Base-by-base conservation (phyloP, 345 rosid species). In the Sapria himalayana region DNA sequence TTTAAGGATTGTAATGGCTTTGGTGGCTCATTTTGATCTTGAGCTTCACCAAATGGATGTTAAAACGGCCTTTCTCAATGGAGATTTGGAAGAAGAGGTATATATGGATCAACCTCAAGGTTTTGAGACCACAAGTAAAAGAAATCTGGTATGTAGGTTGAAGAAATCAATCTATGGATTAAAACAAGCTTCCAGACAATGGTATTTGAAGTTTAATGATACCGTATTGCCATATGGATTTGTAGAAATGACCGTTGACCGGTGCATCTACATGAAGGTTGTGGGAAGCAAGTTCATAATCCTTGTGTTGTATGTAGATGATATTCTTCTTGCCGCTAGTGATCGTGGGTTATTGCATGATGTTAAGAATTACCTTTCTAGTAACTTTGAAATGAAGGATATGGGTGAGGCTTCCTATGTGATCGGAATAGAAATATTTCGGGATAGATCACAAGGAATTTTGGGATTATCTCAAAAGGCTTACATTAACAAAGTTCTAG, bases 141-240 rank as follows among this genome's bases (percentile, higher is more conserved):
- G n/a, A n/a, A n/a, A n/a, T n/a, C n/a, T n/a, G n/a, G n/a, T n/a
- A n/a, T n/a, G n/a, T n/a, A n/a, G n/a, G n/a, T n/a, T 35, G 11
- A 7, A 35, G 5, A 35, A 1, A 35, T 35, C 5, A 5, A 35
- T 35, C 11, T 35, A 35, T 35, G 39, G 39, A 15, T 15, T 35
- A 9, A 35, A 35, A 15, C 39, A 35, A 35, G 39, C 39, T 35
- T 35, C 39, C 39, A 15, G 39, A 1, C 39, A 35, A 15, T 35
- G 39, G 39, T 35, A 35, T 14, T 15, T 35, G 14, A 35, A 35
- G 39, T 35, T 35, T 35, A 35, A 35, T 14, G 15, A n/a, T n/a
- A n/a, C n/a, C n/a, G n/a, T n/a, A n/a, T n/a, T n/a, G n/a, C n/a
- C n/a, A n/a, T n/a, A n/a, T n/a, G n/a, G n/a, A n/a, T n/a, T n/a